Percentiles rank a stretch among this genome's conserved stretches.
Conservation (phyloP, 345 rosid genomes). For the Eucalyptus cloeziana region DNA sequence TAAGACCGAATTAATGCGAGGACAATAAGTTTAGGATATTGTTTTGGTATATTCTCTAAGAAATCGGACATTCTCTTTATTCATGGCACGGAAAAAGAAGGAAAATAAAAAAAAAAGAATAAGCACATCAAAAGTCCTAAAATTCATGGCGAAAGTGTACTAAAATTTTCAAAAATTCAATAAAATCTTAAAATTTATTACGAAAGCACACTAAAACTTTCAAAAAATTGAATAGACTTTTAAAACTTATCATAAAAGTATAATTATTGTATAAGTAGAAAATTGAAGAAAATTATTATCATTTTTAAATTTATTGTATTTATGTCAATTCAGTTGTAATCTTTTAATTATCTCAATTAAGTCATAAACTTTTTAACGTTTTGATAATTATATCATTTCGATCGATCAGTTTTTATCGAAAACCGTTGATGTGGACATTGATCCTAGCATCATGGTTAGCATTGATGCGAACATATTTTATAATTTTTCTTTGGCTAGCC, state of each 20-base stretch:
- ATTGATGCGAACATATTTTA: no score
- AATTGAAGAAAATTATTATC: neutral
- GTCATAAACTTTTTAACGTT: no score
- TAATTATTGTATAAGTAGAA: neutral
- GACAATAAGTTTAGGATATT: no score
- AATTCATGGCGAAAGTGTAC: rapidly evolving
- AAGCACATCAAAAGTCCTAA: rapidly evolving
- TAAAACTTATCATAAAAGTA: no score
- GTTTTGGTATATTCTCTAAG: no score
- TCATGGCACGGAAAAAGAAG: rapidly evolving
- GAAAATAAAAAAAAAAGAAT: neutral
- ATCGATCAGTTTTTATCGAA: rapidly evolving
- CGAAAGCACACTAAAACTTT: no score
- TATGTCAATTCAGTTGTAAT: no score
- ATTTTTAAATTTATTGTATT: no score
- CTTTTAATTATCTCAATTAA: no score
- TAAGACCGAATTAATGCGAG: rapidly evolving
- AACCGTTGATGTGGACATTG: rapidly evolving
- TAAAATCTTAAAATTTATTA: no score
- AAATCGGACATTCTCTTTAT: neutral
- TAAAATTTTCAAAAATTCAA: rapidly evolving
- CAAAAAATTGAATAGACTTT: no score
- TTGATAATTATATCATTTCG: no score
- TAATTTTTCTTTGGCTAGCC: neutral
- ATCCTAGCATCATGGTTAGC: rapidly evolving